These are phyloP conservation scores for Clavispora phyllophila DNA, from an alignment of 805 yeast genomes.

Conservation along the genomic window DNA sequence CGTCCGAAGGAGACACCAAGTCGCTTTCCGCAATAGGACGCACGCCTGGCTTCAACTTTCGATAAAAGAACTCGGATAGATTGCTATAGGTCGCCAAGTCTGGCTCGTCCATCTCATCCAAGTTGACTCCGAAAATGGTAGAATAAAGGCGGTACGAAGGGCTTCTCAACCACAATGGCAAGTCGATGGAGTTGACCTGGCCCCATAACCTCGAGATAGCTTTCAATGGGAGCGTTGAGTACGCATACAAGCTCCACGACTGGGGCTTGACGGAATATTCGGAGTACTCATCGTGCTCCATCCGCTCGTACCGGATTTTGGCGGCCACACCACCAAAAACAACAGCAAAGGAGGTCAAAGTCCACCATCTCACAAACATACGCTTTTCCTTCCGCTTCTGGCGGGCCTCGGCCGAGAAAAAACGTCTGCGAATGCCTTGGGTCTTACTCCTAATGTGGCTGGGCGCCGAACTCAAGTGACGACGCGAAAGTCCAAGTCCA, in stretches of 20 bases:
- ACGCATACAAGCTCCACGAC: constrained; percentile 87
- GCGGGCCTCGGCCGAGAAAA: constrained; percentile 40
- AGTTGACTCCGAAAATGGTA: constrained; percentile 75
- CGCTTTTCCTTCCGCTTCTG: constrained; percentile 35
- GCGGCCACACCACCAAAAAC: constrained; percentile 53
- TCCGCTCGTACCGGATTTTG: constrained; percentile 34
- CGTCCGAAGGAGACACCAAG: constrained; percentile 90
- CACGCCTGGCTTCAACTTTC: constrained; percentile 70
- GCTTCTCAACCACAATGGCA: constrained; percentile 84
- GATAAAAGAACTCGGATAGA: constrained; percentile 85
- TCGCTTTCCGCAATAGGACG: constrained; percentile 68
- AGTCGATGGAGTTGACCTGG: constrained; percentile 68
- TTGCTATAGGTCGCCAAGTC: constrained; percentile 72
- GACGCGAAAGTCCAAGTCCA: constrained; percentile 20
- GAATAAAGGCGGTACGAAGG: constrained; percentile 81
- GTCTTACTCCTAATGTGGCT: constrained; percentile 33
- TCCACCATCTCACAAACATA: constrained; percentile 47
- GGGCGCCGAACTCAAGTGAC: constrained; percentile 34
- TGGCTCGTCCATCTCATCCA: constrained; percentile 83
- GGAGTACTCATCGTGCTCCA: constrained; percentile 23
- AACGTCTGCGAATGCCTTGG: constrained; percentile 32
- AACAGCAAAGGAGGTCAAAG: constrained; percentile 47
- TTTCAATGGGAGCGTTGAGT: constrained; percentile 85
- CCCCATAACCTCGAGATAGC: constrained; percentile 96
- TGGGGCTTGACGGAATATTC: constrained; percentile 53